Evolutionary conservation across 257 asterid genomes (phyloP).

Genomic region (Nicotiana attenuata): DNA sequence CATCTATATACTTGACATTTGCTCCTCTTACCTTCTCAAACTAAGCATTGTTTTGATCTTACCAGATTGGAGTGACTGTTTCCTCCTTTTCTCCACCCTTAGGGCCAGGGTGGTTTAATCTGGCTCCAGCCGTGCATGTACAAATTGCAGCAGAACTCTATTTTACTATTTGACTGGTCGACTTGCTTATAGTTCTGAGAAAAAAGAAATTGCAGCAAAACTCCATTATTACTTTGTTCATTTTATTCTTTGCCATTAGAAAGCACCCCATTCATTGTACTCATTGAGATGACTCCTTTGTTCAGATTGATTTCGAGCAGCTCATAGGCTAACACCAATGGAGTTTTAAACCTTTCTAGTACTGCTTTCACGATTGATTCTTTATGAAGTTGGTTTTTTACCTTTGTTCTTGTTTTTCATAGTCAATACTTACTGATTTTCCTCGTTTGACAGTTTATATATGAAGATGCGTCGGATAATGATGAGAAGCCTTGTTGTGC

Average conservation of each 20-base stretch:
- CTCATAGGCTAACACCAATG: background rate
- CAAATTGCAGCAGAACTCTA: background rate
- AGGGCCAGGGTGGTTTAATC: background rate
- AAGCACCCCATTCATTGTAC: background rate
- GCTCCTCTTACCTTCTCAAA: no score
- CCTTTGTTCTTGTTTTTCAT: background rate
- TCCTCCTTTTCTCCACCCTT: background rate
- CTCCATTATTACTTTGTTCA: background rate
- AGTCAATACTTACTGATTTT: no score
- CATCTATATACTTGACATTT: no score
- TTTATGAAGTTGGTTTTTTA: background rate
- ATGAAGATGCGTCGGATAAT: background rate
- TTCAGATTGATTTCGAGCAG: background rate
- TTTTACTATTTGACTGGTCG: no score
- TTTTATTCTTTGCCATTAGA: background rate
- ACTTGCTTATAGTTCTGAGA: background rate
- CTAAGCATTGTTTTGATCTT: no score
- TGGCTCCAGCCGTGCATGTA: background rate
- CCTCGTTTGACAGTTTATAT: background rate
- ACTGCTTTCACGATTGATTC: background rate
- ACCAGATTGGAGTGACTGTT: background rate
- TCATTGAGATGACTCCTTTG: background rate
- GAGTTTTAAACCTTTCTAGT: background rate
- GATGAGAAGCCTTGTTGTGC: background rate
- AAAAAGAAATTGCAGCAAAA: background rate